Conservation (phyloP, 1,284 basidiomycete species). For the Sanghuangporus weigelae region DNA sequence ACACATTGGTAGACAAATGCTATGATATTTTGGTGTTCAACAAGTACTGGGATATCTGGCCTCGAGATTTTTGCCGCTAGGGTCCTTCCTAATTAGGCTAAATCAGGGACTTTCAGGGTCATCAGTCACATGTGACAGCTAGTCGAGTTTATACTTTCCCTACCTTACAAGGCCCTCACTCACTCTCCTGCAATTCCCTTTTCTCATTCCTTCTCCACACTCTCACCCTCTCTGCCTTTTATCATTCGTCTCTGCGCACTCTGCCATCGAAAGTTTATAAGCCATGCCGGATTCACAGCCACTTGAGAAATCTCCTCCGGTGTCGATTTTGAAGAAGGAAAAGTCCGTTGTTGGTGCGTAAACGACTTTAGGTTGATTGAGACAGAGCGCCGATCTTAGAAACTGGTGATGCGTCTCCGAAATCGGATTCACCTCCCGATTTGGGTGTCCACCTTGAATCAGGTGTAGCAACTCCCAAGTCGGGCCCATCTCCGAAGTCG, state of each 20-base stretch:
- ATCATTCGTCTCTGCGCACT: neutral
- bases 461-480: neutral
- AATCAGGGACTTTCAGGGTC: too few species aligned
- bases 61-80: too few species aligned
- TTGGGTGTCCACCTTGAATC: neutral
- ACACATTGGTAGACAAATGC: too few species aligned
- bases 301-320: neutral
- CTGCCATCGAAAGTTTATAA: neutral
- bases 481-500: neutral
- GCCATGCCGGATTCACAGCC: neutral
- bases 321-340: neutral
- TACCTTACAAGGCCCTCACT: too few species aligned
- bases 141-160: too few species aligned
- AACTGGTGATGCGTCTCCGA: neutral
- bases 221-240: too few species aligned
- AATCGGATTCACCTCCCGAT: neutral
- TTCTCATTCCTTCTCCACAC: too few species aligned
- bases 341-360: neutral
- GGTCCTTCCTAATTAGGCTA: too few species aligned
- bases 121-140: too few species aligned
- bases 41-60: too few species aligned
- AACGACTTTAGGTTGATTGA: neutral
- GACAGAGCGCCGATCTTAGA: neutral
- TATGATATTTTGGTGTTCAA: too few species aligned
- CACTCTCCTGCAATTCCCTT: too few species aligned